A percentile compares a stretch with the other conserved stretches of the same genome.
phyloP scores from a whole-genome alignment of 805 yeast genomes.

The Candida verbasci region DNA sequence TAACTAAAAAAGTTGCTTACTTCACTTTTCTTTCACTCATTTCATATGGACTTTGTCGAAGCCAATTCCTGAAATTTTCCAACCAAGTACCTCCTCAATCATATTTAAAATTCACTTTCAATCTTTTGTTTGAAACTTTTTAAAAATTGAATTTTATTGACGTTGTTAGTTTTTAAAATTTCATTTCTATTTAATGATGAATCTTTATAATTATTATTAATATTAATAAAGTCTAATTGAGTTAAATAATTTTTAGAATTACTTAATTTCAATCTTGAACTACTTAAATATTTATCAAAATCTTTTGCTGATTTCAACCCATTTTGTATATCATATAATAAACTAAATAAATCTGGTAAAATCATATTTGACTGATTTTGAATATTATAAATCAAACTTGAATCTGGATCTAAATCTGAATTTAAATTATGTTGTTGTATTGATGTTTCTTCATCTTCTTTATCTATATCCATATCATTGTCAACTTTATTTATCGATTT shows the following conservation, averaged over 20 bases:
- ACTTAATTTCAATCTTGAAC: constrained; percentile 31
- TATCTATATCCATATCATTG: constrained; percentile 11
- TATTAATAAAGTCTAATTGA: constrained; percentile 36
- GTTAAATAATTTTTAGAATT: constrained; percentile 26
- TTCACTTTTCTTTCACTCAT: too few relatives aligned
- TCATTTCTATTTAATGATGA: constrained; percentile 21
- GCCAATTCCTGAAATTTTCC: too few relatives aligned
- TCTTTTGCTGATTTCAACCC: constrained; percentile 35
- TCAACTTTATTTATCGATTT: too few relatives aligned
- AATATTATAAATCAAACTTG: constrained; percentile 21
- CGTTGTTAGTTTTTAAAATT: constrained; percentile 20
- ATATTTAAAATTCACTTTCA: not conserved
- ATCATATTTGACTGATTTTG: constrained; percentile 28
- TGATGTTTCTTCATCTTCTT: not conserved
- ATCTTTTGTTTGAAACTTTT: constrained; percentile 13
- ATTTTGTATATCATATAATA: constrained; percentile 29
- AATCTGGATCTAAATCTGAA: not conserved
- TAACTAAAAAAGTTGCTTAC: too few relatives aligned
- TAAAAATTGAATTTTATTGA: constrained; percentile 21
- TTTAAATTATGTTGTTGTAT: constrained; percentile 2
- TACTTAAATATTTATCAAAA: constrained; percentile 38
- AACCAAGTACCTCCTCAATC: not conserved
- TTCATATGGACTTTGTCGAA: too few relatives aligned
- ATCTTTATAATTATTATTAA: constrained; percentile 23
- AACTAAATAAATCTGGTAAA: constrained; percentile 33